Evolutionary conservation across 148 eudicot species (phyloP).

Genomic region (Arctostaphylos glauca): DNA sequence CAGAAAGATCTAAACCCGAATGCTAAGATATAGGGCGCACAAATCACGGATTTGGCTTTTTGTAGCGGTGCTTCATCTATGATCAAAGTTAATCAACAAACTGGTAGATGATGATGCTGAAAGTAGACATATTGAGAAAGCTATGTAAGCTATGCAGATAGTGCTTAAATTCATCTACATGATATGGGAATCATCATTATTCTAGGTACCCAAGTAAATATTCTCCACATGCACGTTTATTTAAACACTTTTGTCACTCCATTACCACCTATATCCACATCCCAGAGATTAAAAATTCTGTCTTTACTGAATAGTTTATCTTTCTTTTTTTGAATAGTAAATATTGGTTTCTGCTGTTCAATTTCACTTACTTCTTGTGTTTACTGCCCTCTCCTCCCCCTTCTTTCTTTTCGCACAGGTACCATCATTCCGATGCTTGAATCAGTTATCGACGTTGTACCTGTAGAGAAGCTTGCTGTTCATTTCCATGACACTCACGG

Average conservation of each 20-base stretch:
- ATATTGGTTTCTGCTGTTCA: neutral
- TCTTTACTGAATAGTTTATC: neutral
- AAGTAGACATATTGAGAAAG: neutral
- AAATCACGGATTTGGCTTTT: no score
- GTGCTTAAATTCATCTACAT: neutral
- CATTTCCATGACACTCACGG: conserved; percentile 97
- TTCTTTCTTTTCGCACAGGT: conserved; percentile 37
- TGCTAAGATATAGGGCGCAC: no score
- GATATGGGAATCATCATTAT: neutral
- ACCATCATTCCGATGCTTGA: conserved; percentile 83
- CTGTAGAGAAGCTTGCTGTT: conserved; percentile 82
- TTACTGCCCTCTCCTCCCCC: neutral
- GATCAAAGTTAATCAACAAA: neutral
- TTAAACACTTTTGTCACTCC: neutral
- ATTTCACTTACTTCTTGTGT: neutral
- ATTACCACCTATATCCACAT: neutral
- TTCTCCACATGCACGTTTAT: neutral
- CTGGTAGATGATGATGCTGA: neutral
- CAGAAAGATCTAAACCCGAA: no score
- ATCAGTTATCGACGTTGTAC: conserved; percentile 65
- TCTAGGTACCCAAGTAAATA: neutral
- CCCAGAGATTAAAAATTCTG: neutral
- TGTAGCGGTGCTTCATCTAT: no score
- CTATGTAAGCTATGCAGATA: neutral
- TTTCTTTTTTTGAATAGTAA: neutral